These are phyloP conservation scores for Wickerhamiella brachini DNA, from an alignment of 805 yeast genomes.

Conservation along the genomic window DNA sequence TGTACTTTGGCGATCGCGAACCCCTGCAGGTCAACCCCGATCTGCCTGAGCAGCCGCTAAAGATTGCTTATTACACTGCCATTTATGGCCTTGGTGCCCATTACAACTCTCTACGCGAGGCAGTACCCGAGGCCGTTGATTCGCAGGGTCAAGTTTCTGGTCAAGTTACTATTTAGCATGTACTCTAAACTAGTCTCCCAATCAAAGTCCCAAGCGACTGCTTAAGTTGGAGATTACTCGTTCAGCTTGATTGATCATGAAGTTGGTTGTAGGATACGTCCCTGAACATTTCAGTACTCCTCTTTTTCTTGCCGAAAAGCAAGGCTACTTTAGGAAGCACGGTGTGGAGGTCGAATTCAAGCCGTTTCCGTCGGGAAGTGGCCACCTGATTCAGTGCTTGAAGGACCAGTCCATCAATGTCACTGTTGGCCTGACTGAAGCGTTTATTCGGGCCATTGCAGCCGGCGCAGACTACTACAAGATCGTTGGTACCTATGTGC, in stretches of 20 bases:
- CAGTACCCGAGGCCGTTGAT: background rate
- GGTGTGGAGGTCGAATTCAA: slow-evolving; percentile 44
- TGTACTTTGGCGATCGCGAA: slow-evolving; percentile 66
- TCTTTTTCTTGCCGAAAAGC: slow-evolving; percentile 49
- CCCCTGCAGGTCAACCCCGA: slow-evolving; percentile 49
- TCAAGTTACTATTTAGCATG: background rate
- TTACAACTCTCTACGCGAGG: slow-evolving; percentile 54
- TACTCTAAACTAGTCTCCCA: no score
- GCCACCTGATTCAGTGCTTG: slow-evolving; percentile 66
- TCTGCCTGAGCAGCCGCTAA: slow-evolving; percentile 34
- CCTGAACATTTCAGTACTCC: slow-evolving; percentile 94
- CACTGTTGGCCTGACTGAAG: slow-evolving; percentile 85
- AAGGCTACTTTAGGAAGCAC: slow-evolving; percentile 39
- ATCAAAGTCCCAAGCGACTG: no score
- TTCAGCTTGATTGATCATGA: slow-evolving; percentile 8
- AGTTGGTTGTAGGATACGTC: slow-evolving; percentile 51
- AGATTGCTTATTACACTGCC: slow-evolving; percentile 71
- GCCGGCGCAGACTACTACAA: slow-evolving; percentile 53
- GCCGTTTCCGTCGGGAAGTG: slow-evolving; percentile 78
- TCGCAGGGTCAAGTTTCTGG: background rate
- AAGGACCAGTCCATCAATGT: slow-evolving; percentile 47
- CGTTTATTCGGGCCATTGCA: slow-evolving; percentile 70
- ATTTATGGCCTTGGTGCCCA: slow-evolving; percentile 89
- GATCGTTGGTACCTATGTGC: slow-evolving; percentile 69
- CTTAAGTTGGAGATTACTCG: no score